A percentile compares a stretch with the other conserved stretches of the same genome.
Conservation (phyloP, 2,329 filamentous ascomycete species). For the Hymenoscyphus occultus region DNA sequence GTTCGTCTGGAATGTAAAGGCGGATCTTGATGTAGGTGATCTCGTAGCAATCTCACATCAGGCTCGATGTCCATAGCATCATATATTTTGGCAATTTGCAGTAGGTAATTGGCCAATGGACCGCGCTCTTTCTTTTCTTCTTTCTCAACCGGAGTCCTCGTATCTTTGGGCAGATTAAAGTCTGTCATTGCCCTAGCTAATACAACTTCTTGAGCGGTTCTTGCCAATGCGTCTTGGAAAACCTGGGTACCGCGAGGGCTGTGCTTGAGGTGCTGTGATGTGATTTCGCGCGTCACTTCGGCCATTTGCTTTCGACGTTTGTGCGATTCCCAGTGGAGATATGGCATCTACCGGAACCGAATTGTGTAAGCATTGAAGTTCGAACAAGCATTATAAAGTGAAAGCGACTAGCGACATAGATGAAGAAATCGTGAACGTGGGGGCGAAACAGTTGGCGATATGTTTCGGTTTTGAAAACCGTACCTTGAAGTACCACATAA, state of each 20-base stretch:
- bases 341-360: constrained; percentile 11
- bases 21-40: constrained; percentile 9
- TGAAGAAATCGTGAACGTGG: too few species aligned
- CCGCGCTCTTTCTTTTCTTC: neutral
- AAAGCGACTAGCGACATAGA: too few species aligned
- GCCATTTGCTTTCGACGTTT: constrained; percentile 11
- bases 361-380: neutral
- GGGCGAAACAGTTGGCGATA: too few species aligned
- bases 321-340: constrained; percentile 16
- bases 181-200: neutral
- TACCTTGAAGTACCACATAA: too few species aligned
- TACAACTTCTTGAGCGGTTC: neutral
- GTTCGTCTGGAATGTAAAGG: constrained; percentile 19
- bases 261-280: neutral
- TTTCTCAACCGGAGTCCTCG: neutral
- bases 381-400: too few species aligned
- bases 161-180: neutral
- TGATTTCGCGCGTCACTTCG: constrained; percentile 8
- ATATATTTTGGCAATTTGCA: constrained; percentile 14
- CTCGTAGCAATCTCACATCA: constrained; percentile 12
- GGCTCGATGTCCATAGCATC: constrained; percentile 14
- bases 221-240: neutral
- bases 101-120: constrained; percentile 6
- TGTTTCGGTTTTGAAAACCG: too few species aligned
- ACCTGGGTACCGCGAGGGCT: neutral